A percentile compares a stretch with the other conserved stretches of the same genome.
Conservation (phyloP, 2,329 filamentous ascomycete genomes). For the Aspergillus tubingensis region DNA sequence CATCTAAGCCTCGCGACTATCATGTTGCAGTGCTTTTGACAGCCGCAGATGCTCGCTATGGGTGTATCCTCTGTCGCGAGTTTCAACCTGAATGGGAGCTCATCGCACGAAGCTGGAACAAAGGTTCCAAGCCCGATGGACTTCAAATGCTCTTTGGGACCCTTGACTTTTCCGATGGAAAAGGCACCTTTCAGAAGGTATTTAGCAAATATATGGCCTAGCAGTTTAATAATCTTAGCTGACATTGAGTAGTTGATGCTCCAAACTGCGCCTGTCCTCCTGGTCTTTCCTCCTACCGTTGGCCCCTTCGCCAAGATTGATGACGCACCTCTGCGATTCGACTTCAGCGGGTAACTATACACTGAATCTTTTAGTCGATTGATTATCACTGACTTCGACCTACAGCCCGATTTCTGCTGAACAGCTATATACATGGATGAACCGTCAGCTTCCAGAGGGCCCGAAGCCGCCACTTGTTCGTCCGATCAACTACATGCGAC, state of each 20-base stretch:
- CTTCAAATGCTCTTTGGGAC: slow-evolving; percentile 72
- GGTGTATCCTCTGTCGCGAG: slow-evolving; percentile 81
- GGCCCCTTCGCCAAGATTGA: slow-evolving; percentile 76
- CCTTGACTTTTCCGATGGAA: slow-evolving; percentile 84
- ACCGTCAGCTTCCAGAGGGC: slow-evolving; percentile 73
- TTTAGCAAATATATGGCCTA: slow-evolving; percentile 23
- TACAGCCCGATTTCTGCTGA: slow-evolving; percentile 73
- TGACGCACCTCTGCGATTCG: slow-evolving; percentile 72
- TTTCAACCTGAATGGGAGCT: slow-evolving; percentile 96
- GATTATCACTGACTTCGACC: background rate
- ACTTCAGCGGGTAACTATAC: slow-evolving; percentile 74
- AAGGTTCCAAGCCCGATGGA: slow-evolving; percentile 66
- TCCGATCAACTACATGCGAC: slow-evolving; percentile 83
- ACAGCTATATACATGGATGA: slow-evolving; percentile 74
- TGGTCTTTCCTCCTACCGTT: slow-evolving; percentile 81
- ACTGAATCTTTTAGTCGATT: background rate
- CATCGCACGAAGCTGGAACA: slow-evolving; percentile 80
- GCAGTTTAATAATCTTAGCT: slow-evolving; percentile 9
- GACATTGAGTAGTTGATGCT: slow-evolving; percentile 69
- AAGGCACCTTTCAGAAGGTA: slow-evolving; percentile 84
- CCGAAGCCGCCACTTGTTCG: slow-evolving; percentile 77
- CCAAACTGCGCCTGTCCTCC: slow-evolving; percentile 87
- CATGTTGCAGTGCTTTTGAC: slow-evolving; percentile 80
- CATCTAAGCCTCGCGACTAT: slow-evolving; percentile 78
- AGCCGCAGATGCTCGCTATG: slow-evolving; percentile 78